Percentiles rank a stretch among this genome's conserved stretches.
These are phyloP conservation scores for Priceomyces carsonii DNA, from an alignment of 805 yeast genomes.

Conservation along the genomic window DNA sequence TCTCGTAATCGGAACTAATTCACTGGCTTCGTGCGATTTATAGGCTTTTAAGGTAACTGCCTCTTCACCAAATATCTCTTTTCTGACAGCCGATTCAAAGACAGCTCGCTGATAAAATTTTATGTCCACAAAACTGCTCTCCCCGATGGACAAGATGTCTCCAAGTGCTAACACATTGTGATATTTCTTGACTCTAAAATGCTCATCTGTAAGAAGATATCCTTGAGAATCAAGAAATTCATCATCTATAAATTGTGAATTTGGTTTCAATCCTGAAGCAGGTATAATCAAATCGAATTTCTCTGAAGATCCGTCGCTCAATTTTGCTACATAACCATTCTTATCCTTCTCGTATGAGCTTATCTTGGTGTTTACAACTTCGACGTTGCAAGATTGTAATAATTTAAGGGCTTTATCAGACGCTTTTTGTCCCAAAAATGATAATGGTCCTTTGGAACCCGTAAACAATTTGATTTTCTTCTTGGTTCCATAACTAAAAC, in stretches of 20 bases:
- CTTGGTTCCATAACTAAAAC: conserved; percentile 11
- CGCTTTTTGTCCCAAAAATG: conserved; percentile 13
- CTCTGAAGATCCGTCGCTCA: conserved; percentile 17
- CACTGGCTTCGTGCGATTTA: conserved; percentile 3
- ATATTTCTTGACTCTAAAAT: conserved; percentile 21
- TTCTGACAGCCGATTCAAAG: conserved; percentile 12
- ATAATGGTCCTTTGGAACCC: conserved; percentile 19
- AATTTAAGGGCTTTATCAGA: conserved; percentile 13
- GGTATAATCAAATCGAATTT: conserved; percentile 30
- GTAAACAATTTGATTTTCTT: conserved; percentile 25
- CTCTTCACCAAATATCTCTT: conserved; percentile 6
- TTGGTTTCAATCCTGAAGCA: conserved; percentile 24
- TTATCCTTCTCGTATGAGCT: too few species aligned
- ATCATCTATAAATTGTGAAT: conserved; percentile 27
- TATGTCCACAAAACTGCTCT: conserved; percentile 26
- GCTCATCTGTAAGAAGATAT: conserved; percentile 26
- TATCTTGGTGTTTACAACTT: conserved; percentile 17
- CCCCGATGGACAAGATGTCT: conserved; percentile 26
- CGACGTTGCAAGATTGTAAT: conserved; percentile 17
- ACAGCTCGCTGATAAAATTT: conserved; percentile 18
- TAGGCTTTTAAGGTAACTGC: background rate
- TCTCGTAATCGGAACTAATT: conserved; percentile 22
- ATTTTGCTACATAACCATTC: too few species aligned
- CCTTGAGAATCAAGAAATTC: conserved; percentile 23
- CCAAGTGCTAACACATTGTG: conserved; percentile 34